phyloP scores from a whole-genome alignment of 2,329 filamentous ascomycete genomes.

The Aspergillus proliferans region DNA sequence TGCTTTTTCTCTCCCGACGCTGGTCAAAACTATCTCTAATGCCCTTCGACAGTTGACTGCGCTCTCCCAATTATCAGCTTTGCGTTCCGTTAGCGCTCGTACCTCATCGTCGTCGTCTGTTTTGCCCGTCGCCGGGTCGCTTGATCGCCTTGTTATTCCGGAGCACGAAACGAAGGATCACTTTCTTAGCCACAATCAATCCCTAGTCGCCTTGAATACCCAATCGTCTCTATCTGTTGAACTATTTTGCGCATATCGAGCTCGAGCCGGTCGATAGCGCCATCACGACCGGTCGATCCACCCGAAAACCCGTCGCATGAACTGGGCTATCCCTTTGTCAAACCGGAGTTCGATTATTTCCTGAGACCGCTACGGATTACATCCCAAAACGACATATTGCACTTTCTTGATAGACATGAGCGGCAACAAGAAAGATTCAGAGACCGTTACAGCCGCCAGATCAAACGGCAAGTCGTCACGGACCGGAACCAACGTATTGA shows the following conservation, averaged over 20 bases:
- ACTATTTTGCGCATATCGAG: too few relatives aligned
- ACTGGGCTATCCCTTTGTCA: constrained; percentile 4
- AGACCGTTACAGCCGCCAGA: constrained; percentile 12
- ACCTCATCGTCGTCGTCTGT: neutral
- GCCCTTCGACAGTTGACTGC: constrained; percentile 13
- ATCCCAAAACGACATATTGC: neutral
- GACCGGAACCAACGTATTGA: constrained; percentile 19
- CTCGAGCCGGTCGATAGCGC: neutral
- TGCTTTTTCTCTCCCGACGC: constrained; percentile 15
- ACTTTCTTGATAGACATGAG: constrained; percentile 12
- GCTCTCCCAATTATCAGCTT: constrained; percentile 8
- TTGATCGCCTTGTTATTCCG: constrained; percentile 12
- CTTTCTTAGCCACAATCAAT: too few relatives aligned
- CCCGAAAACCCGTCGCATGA: constrained; percentile 18
- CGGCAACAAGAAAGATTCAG: constrained; percentile 14
- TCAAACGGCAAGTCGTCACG: constrained; percentile 16
- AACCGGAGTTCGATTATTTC: constrained; percentile 12
- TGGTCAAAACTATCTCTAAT: constrained; percentile 19
- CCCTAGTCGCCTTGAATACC: too few relatives aligned
- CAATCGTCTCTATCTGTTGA: too few relatives aligned
- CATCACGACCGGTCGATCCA: neutral
- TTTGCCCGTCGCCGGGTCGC: constrained; percentile 4
- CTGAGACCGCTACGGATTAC: neutral
- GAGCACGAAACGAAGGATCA: constrained; percentile 8
- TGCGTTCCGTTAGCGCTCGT: constrained; percentile 16